Conservation (phyloP, 176 grass and related monocot genomes). For the Alloteropsis semialata region DNA sequence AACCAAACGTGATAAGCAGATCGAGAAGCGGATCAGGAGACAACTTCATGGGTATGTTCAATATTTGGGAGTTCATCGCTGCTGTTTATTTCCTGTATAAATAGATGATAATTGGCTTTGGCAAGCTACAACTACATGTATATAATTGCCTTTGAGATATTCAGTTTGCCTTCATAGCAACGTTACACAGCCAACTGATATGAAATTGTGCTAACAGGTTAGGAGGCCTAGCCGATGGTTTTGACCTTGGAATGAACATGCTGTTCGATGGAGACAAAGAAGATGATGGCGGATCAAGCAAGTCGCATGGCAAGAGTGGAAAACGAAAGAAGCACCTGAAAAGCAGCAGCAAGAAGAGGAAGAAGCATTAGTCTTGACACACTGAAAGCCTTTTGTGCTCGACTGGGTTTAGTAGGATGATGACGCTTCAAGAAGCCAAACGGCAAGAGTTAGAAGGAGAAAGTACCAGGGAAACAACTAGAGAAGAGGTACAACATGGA, state of each 20-base stretch:
- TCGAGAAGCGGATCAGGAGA: constrained; percentile 55
- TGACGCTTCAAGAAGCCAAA: neutral
- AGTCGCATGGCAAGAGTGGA: neutral
- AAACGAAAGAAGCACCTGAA: constrained; percentile 29
- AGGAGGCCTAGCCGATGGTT: constrained; percentile 30
- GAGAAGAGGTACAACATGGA: neutral
- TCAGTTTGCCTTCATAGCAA: neutral
- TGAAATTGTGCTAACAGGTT: constrained; percentile 27
- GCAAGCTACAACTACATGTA: neutral
- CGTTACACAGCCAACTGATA: neutral
- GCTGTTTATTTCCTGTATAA: neutral
- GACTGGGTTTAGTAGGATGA: neutral
- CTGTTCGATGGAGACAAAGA: constrained; percentile 34
- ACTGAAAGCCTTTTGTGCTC: neutral
- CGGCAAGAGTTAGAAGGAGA: neutral
- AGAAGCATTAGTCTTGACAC: constrained; percentile 20
- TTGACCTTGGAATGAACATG: constrained; percentile 45
- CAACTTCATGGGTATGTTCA: constrained; percentile 65
- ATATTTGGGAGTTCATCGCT: neutral
- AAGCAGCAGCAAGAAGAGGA: constrained; percentile 36
- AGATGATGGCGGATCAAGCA: neutral
- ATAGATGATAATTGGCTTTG: neutral
- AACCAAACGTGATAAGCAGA: constrained; percentile 73
- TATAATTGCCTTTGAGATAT: neutral
- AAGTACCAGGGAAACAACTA: constrained; percentile 25